phyloP scores from a whole-genome alignment of 495 filamentous ascomycete species.

The Penicillium pancosmium region DNA sequence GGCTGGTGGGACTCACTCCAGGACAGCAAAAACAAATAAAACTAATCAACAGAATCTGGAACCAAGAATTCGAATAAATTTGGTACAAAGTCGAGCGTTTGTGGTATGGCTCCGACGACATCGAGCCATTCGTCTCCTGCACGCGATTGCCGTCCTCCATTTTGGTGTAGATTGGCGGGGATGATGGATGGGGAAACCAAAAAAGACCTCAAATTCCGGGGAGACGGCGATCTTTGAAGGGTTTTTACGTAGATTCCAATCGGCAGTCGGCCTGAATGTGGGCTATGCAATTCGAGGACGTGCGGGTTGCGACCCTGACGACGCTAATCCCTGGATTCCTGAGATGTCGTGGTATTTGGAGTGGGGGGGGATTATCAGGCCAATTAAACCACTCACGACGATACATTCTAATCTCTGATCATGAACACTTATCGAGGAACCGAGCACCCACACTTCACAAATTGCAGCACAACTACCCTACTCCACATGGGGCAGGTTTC shows the following conservation, averaged over 20 bases:
- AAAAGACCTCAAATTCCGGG: neutral
- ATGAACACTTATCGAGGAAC: neutral
- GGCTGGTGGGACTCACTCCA: slow-evolving; percentile 39
- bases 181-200: neutral
- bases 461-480: neutral
- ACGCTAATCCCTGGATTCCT: slow-evolving; percentile 20
- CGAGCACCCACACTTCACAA: neutral
- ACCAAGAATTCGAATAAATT: slow-evolving; percentile 41
- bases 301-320: slow-evolving; percentile 2
- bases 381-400: neutral
- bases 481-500: slow-evolving; percentile 16
- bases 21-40: slow-evolving; percentile 84
- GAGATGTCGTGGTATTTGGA: slow-evolving; percentile 10
- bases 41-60: slow-evolving; percentile 49
- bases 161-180: neutral
- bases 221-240: neutral
- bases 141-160: slow-evolving; percentile 18
- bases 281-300: slow-evolving; percentile 1
- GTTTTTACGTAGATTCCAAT: neutral
- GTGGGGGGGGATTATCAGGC: slow-evolving; percentile 3
- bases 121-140: slow-evolving; percentile 3
- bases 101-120: neutral
- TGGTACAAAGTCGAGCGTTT: slow-evolving; percentile 19
- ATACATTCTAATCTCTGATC: neutral
- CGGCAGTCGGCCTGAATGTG: neutral